These are phyloP conservation scores for Ochetophila trinervis DNA, from an alignment of 306 rosid species.

Conservation along the genomic window DNA sequence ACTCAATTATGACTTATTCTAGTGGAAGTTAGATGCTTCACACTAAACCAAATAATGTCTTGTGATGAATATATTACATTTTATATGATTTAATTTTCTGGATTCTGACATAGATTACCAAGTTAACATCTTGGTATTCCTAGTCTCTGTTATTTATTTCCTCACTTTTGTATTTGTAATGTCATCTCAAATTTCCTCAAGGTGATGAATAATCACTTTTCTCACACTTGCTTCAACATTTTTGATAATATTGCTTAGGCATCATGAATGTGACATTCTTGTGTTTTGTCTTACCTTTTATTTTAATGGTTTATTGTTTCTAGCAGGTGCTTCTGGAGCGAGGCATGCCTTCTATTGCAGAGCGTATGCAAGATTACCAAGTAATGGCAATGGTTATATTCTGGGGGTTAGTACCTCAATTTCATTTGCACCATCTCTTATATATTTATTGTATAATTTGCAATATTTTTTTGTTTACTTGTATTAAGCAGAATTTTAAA, in stretches of 20 bases:
- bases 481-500: neutral
- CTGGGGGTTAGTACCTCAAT: conserved; percentile 57
- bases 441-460: conserved; percentile 2
- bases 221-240: neutral
- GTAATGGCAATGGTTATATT: conserved; percentile 84
- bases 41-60: no score
- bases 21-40: neutral
- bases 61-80: no score
- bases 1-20: neutral
- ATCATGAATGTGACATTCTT: neutral
- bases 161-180: neutral
- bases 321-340: conserved; percentile 64
- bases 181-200: no score
- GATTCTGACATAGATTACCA: neutral
- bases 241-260: neutral
- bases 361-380: conserved; percentile 77
- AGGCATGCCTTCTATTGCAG: conserved; percentile 47
- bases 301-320: conserved; percentile 20
- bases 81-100: neutral
- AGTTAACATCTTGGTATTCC: neutral
- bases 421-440: conserved; percentile 6
- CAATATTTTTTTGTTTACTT: neutral
- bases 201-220: no score
- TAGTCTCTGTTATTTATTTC: neutral
- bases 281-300: conserved; percentile 3